phyloP scores from a whole-genome alignment of 2,329 filamentous ascomycete genomes.

The Arthroderma sp. region DNA sequence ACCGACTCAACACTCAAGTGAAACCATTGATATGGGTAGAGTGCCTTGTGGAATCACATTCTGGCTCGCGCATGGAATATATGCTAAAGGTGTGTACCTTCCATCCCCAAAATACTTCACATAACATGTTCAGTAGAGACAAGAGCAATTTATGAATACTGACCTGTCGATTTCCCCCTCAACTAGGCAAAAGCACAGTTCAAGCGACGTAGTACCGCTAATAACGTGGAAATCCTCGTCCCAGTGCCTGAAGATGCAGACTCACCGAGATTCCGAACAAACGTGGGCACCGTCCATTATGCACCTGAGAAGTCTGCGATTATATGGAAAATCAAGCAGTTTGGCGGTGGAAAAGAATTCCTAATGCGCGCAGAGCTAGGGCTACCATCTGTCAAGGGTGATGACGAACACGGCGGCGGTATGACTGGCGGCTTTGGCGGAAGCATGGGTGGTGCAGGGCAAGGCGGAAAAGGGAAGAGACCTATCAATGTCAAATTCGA shows the following conservation, averaged over 20 bases:
- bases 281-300: conserved; percentile 94
- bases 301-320: conserved; percentile 95
- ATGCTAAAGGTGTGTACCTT: conserved; percentile 64
- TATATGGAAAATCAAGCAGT: conserved; percentile 99
- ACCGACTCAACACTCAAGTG: conserved; percentile 94
- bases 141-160: neutral
- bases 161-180: neutral
- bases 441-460: conserved; percentile 84
- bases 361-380: conserved; percentile 96
- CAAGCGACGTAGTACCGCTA: conserved; percentile 92
- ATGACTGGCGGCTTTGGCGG: conserved; percentile 97
- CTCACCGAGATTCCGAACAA: conserved; percentile 88
- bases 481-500: conserved; percentile 99
- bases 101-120: neutral
- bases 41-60: conserved; percentile 92
- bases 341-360: conserved; percentile 96
- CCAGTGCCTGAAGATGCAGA: conserved; percentile 96
- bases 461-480: conserved; percentile 72
- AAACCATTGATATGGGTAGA: conserved; percentile 99
- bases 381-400: conserved; percentile 82
- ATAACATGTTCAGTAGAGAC: neutral
- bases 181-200: conserved; percentile 77
- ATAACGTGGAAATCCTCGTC: conserved; percentile 96
- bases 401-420: conserved; percentile 88
- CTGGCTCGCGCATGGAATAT: conserved; percentile 90